Evolutionary conservation across 2,329 filamentous ascomycete genomes (phyloP).

Genomic region (Dothideomycetes sp.): DNA sequence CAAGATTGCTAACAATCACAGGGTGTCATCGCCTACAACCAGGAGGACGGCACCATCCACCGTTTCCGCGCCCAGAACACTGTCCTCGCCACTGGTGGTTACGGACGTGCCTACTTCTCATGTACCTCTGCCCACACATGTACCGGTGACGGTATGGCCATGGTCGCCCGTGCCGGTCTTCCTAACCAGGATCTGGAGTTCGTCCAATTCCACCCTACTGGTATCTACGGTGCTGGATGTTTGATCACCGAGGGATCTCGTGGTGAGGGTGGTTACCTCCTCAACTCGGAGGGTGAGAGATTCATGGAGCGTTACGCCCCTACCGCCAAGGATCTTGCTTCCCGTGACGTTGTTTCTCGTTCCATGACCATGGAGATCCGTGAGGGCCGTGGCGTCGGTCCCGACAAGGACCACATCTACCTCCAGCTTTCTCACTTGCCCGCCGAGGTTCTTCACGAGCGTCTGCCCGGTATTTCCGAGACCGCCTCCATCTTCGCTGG

Average conservation of each 20-base stretch:
- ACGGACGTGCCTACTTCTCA: conserved; percentile 95
- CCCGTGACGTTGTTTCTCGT: conserved; percentile 90
- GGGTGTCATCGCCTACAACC: conserved; percentile 95
- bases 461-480: conserved; percentile 96
- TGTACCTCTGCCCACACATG: conserved; percentile 98
- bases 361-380: conserved; percentile 99
- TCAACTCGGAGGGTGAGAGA: conserved; percentile 95
- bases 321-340: conserved; percentile 94
- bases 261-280: conserved; percentile 94
- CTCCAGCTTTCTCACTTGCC: conserved; percentile 95
- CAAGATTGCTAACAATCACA: background rate
- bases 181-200: conserved; percentile 99
- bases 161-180: conserved; percentile 94
- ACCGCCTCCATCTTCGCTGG: conserved; percentile 95
- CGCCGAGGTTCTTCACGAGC: conserved; percentile 83
- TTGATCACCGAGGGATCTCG: conserved; percentile 96
- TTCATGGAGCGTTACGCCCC: conserved; percentile 99
- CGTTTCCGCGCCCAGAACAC: conserved; percentile 96
- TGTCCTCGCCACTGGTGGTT: conserved; percentile 91
- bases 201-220: conserved; percentile 97
- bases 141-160: conserved; percentile 98
- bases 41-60: conserved; percentile 96
- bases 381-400: conserved; percentile 90
- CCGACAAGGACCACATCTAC: conserved; percentile 97
- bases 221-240: conserved; percentile 97